phyloP scores from a whole-genome alignment of 495 filamentous ascomycete genomes.

The Aspergillus avenaceus region DNA sequence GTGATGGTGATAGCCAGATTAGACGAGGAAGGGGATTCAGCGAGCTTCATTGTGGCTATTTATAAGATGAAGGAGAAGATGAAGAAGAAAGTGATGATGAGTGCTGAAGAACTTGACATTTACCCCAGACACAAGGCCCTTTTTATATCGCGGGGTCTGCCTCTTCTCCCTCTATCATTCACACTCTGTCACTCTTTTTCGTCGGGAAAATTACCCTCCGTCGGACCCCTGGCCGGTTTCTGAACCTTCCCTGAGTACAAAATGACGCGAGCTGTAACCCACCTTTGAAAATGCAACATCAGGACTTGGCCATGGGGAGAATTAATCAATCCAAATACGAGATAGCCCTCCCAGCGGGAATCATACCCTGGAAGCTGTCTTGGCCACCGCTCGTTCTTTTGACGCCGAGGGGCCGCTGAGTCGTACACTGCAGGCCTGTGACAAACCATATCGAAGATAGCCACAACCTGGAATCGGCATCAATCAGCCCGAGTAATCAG shows the following conservation, averaged over 20 bases:
- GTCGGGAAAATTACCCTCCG: neutral
- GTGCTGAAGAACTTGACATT: neutral
- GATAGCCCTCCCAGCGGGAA: neutral
- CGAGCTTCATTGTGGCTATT: constrained; percentile 10
- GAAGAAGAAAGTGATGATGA: neutral
- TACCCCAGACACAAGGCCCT: neutral
- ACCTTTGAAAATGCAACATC: neutral
- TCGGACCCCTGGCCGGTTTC: neutral
- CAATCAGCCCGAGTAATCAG: neutral
- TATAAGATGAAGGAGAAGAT: neutral
- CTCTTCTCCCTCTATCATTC: neutral
- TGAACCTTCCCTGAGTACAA: neutral
- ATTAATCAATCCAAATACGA: neutral
- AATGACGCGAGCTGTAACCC: neutral
- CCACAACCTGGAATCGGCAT: neutral
- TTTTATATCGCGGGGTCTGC: constrained; percentile 3
- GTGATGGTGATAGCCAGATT: constrained; percentile 34
- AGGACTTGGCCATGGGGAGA: neutral
- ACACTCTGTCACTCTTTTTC: neutral
- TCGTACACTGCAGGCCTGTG: neutral
- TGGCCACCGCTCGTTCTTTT: neutral
- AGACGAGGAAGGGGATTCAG: constrained; percentile 5
- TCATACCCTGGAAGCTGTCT: neutral
- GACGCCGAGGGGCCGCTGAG: neutral
- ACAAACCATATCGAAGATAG: neutral